Evolutionary conservation across 192 early-diverging fungal species (phyloP).

Genomic region (Mortierella alpina): DNA sequence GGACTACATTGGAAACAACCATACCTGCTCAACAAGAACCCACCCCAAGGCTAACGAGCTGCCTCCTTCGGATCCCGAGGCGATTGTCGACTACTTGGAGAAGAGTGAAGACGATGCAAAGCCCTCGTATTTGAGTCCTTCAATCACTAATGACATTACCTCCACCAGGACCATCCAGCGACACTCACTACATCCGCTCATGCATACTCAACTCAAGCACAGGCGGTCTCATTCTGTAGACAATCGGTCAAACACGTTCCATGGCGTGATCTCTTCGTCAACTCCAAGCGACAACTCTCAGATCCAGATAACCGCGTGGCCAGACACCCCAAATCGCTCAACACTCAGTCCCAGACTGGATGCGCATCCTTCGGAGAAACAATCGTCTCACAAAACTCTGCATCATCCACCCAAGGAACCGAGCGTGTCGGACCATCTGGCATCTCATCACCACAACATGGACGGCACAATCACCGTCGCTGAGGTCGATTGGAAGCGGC

Average conservation of each 20-base stretch:
- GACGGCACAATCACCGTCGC: constrained; percentile 5
- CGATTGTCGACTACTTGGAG: constrained; percentile 22
- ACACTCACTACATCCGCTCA: constrained; percentile 5
- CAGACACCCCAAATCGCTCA: not conserved
- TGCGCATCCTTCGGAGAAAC: not conserved
- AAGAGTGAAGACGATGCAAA: constrained; percentile 11
- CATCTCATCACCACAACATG: not conserved
- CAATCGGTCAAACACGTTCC: not conserved
- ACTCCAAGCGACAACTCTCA: not conserved
- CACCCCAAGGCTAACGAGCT: not conserved
- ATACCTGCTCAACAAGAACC: not conserved
- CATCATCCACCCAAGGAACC: no score
- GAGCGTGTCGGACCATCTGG: no score
- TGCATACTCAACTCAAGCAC: constrained; percentile 1
- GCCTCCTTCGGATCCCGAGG: not conserved
- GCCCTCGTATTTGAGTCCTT: constrained; percentile 15
- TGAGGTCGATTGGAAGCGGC: constrained; percentile 12
- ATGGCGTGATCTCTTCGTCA: not conserved
- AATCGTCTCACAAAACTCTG: no score
- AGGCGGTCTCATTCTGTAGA: not conserved
- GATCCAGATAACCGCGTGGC: constrained; percentile 25
- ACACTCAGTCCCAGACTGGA: not conserved
- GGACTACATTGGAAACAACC: not conserved
- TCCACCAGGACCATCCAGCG: constrained; percentile 22
- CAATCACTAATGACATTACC: constrained; percentile 17